Base-by-base conservation (phyloP, 2,329 filamentous ascomycete species). In the Colletotrichum lentis region DNA sequence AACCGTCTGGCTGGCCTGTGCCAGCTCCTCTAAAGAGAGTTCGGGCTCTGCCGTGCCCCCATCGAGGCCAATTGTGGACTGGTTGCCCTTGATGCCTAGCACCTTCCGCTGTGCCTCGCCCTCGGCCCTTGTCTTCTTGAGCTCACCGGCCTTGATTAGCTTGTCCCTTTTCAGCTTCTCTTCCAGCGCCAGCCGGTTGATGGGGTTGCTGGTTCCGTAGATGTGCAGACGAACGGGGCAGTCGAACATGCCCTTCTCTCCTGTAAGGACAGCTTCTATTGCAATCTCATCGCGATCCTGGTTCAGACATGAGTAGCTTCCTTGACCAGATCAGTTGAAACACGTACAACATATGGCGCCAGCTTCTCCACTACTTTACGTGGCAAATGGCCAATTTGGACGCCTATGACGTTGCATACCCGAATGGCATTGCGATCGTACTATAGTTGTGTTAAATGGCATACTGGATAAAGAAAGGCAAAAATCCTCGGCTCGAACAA, bases 381-480 rank as follows among this genome's bases (percentile, higher is more conserved):
- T 7, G 91, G 90, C 47, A 97, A 82, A 77, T 97, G 93, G 0
- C 93, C 93, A 72, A 97, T 92, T 73, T 96, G 93, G 8, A 78
- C 76, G 18, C 88, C 86, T 74, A 91, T 85, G 16, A 94, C 91
- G 76, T 96, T 96, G 73, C 91, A 85, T 1, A 96, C 87, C 5
- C 88, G 86, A 65, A 96, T 93, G 0, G 93, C 93, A 78, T 96
- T 96, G 6, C 72, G 70, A 74, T 96, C 92, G 74, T 91, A 92
- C 72, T 81, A 60, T n/a, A 37, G 5, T 53, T 53, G 46, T 55
- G 52, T 71, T 71, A 35, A 67, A 52, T 39, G 8, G 10, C 31
- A 24, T 54, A 8, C 11, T 16, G 14, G n/a, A 7, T 12, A 20
- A 14, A 5, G 20, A 59, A 27, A 24, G 3, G 24, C 5, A 3